phyloP scores from a whole-genome alignment of 2,329 filamentous ascomycete species.

The Blumeria graminis region DNA sequence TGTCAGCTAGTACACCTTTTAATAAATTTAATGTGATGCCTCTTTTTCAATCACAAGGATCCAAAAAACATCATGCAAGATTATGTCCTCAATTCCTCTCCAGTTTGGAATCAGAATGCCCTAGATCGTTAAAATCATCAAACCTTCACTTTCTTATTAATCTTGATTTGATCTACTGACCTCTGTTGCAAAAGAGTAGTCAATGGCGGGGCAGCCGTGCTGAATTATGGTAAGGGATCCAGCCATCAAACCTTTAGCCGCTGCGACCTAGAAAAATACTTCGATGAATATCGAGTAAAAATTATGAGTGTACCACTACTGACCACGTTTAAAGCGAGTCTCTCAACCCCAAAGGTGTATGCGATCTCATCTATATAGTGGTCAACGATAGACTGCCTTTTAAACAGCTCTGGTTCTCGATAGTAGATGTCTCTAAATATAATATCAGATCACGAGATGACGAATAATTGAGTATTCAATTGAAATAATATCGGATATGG shows the following conservation, averaged over 20 bases:
- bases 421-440: conserved; percentile 54
- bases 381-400: conserved; percentile 43
- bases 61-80: conserved; percentile 30
- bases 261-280: conserved; percentile 31
- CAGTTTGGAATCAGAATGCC: conserved; percentile 35
- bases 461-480: no score
- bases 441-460: background rate
- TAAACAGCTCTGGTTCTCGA: conserved; percentile 47
- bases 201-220: conserved; percentile 20
- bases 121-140: conserved; percentile 15
- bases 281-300: background rate
- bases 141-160: background rate
- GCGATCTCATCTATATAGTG: conserved; percentile 51
- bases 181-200: conserved; percentile 18
- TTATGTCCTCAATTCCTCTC: conserved; percentile 23
- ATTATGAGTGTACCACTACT: background rate
- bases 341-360: conserved; percentile 37
- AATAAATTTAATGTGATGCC: conserved; percentile 18
- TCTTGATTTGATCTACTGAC: conserved; percentile 9
- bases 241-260: conserved; percentile 45
- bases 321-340: conserved; percentile 48
- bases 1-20: conserved; percentile 7
- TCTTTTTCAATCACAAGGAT: conserved; percentile 62
- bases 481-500: no score
- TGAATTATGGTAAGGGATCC: conserved; percentile 29